Percentiles rank a stretch among this genome's conserved stretches.
These are phyloP conservation scores for Cladophialophora chaetospira DNA, from an alignment of 2,329 filamentous ascomycete genomes.

Conservation along the genomic window DNA sequence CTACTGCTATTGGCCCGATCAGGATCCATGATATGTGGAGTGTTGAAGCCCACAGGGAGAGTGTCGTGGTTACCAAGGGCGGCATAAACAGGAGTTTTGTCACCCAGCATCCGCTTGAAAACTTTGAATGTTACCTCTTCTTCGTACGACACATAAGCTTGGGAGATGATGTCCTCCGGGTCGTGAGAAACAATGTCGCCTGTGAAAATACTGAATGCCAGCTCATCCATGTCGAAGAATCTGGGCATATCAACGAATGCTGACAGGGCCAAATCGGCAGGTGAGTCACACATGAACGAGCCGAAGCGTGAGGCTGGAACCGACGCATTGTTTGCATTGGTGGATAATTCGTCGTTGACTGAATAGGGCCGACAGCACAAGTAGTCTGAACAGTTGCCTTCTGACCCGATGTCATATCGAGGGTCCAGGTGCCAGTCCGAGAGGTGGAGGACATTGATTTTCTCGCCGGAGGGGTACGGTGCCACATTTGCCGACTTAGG, in stretches of 20 bases:
- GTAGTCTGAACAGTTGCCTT: constrained; percentile 36
- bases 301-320: constrained; percentile 35
- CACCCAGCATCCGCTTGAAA: constrained; percentile 35
- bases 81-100: constrained; percentile 34
- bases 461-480: constrained; percentile 31
- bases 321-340: constrained; percentile 27
- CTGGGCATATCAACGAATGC: constrained; percentile 31
- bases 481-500: constrained; percentile 28
- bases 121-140: constrained; percentile 34
- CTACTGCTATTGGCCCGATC: constrained; percentile 21
- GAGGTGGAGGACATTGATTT: constrained; percentile 36
- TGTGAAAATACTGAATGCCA: constrained; percentile 38
- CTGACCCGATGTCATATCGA: constrained; percentile 37
- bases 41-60: constrained; percentile 32
- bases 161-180: constrained; percentile 33
- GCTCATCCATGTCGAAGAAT: constrained; percentile 31
- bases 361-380: constrained; percentile 36
- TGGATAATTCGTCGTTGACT: constrained; percentile 28
- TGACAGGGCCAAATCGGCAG: constrained; percentile 34
- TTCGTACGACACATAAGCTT: constrained; percentile 36
- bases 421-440: constrained; percentile 38
- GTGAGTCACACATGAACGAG: constrained; percentile 34
- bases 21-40: constrained; percentile 29
- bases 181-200: constrained; percentile 39
- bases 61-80: constrained; percentile 37